These are phyloP conservation scores for Moricandia moricandioides DNA, from an alignment of 345 rosid species.

Conservation along the genomic window DNA sequence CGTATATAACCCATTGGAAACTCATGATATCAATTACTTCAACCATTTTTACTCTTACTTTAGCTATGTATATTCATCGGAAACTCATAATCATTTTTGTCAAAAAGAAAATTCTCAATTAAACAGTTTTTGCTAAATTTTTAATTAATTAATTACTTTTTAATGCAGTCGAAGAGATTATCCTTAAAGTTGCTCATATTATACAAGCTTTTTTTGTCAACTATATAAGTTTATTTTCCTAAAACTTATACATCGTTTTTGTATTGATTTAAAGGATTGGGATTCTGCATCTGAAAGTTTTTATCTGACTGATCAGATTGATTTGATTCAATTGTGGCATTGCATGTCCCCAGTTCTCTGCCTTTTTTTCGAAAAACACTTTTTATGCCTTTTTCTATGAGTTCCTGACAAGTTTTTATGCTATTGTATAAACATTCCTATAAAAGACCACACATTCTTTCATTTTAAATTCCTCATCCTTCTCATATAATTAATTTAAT, in stretches of 20 bases:
- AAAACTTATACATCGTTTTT: not conserved
- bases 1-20: too few species aligned
- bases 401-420: not conserved
- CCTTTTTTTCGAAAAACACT: not conserved
- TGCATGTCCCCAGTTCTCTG: constrained; percentile 17
- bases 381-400: not conserved
- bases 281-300: constrained; percentile 8
- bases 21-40: too few species aligned
- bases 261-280: not conserved
- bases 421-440: not conserved
- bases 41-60: too few species aligned
- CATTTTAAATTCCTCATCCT: not conserved
- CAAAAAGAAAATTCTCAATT: too few species aligned
- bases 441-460: not conserved
- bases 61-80: too few species aligned
- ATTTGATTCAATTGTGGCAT: constrained; percentile 15
- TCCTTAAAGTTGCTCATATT: not conserved
- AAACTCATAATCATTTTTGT: too few species aligned
- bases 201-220: too few species aligned
- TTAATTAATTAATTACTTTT: not conserved
- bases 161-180: not conserved
- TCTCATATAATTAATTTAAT: not conserved
- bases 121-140: too few species aligned
- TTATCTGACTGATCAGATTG: constrained; percentile 5
- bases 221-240: too few species aligned